These are phyloP conservation scores for Hypomyces perniciosus DNA, from an alignment of 2,329 filamentous ascomycete genomes.

Conservation along the genomic window DNA sequence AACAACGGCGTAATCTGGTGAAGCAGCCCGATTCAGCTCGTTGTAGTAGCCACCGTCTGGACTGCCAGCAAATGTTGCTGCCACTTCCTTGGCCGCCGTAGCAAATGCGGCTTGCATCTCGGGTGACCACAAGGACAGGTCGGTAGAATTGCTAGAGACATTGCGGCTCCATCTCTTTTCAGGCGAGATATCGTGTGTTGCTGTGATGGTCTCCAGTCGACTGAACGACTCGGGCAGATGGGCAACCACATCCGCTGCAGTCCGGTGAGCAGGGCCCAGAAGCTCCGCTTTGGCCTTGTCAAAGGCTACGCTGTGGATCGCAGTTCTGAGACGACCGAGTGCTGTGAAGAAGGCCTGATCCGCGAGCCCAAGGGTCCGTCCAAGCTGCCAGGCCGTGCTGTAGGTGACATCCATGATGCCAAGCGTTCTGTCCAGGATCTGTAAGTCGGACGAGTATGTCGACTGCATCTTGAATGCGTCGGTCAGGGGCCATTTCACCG, in stretches of 20 bases:
- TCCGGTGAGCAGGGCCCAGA: too few relatives aligned
- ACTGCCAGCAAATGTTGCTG: background rate
- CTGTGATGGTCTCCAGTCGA: background rate
- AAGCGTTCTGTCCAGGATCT: slow-evolving; percentile 32
- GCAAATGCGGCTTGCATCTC: background rate
- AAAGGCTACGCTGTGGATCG: background rate
- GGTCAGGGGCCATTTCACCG: slow-evolving; percentile 6
- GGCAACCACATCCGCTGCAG: background rate
- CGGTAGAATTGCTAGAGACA: background rate
- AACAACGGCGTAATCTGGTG: slow-evolving; percentile 30
- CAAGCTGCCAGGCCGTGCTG: slow-evolving; percentile 35
- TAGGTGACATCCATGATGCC: slow-evolving; percentile 38
- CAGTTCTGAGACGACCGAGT: slow-evolving; percentile 11
- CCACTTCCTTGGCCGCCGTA: background rate
- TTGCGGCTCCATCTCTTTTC: background rate
- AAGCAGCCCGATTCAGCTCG: slow-evolving; percentile 23
- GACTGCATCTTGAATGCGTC: slow-evolving; percentile 16
- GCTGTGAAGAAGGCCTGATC: slow-evolving; percentile 26
- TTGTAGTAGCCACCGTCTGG: background rate
- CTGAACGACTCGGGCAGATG: background rate
- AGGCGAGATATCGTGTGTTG: background rate
- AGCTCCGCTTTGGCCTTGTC: background rate
- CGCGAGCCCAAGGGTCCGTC: slow-evolving; percentile 31
- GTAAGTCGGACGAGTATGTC: slow-evolving; percentile 27
- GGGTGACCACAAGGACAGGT: background rate